These are phyloP conservation scores for Claviceps sp. DNA, from an alignment of 2,329 filamentous ascomycete genomes.

Conservation along the genomic window DNA sequence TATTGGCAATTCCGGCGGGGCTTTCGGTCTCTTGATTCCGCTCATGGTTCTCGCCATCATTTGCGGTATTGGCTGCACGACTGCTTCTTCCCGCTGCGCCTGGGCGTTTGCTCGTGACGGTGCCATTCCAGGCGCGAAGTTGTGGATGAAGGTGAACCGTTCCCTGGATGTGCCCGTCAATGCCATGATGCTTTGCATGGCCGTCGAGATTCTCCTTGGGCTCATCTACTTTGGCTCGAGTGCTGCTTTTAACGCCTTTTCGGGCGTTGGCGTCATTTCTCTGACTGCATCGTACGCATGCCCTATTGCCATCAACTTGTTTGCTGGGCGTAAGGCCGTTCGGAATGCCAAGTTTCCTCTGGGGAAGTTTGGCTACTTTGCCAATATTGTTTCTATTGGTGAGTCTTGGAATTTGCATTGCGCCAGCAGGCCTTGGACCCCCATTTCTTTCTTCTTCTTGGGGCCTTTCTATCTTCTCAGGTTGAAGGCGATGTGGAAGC, in stretches of 20 bases:
- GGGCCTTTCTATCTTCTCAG: neutral
- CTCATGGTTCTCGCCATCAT: conserved; percentile 52
- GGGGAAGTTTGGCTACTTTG: conserved; percentile 44
- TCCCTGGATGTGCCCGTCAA: conserved; percentile 53
- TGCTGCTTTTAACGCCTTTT: conserved; percentile 61
- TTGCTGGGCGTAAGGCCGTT: conserved; percentile 46
- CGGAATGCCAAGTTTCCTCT: conserved; percentile 45
- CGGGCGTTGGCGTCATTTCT: conserved; percentile 55
- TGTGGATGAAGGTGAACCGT: conserved; percentile 48
- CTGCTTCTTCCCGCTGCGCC: conserved; percentile 51
- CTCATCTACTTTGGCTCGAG: conserved; percentile 56
- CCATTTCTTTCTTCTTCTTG: neutral
- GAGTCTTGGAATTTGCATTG: conserved; percentile 16
- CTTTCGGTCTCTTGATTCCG: conserved; percentile 49
- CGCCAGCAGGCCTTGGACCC: no score
- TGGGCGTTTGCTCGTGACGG: conserved; percentile 61
- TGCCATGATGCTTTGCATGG: conserved; percentile 60
- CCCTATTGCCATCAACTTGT: conserved; percentile 51
- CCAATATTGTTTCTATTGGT: conserved; percentile 54
- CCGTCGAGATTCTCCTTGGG: conserved; percentile 48
- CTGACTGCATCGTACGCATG: conserved; percentile 54
- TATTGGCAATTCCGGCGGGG: conserved; percentile 44
- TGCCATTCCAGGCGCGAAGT: conserved; percentile 48
- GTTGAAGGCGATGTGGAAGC: no score
- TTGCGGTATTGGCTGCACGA: conserved; percentile 57